Conservation (phyloP, 2,329 filamentous ascomycete genomes). For the Cladosporium cucumerinum region DNA sequence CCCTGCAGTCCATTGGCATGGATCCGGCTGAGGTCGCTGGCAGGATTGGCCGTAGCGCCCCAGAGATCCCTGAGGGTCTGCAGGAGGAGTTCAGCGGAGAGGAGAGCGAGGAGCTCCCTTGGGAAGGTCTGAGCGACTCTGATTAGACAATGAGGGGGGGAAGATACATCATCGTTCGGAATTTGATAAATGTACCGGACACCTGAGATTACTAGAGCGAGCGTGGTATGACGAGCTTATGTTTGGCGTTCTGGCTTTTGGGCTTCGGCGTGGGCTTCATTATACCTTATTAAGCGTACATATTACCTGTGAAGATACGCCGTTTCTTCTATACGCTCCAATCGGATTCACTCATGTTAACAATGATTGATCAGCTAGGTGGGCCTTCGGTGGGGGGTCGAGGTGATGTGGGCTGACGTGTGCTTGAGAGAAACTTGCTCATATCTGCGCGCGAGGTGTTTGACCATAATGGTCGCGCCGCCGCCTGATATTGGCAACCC, state of each 20-base stretch:
- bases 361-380: background rate
- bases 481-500: background rate
- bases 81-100: conserved; percentile 26
- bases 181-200: background rate
- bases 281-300: conserved; percentile 8
- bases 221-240: background rate
- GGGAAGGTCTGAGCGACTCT: conserved; percentile 34
- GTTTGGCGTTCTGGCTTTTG: conserved; percentile 1
- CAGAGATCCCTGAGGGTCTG: conserved; percentile 21
- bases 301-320: conserved; percentile 9
- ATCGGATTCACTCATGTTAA: background rate
- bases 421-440: conserved; percentile 11
- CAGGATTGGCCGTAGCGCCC: conserved; percentile 23
- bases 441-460: conserved; percentile 12
- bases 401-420: background rate
- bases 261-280: background rate
- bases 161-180: background rate
- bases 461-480: conserved; percentile 12
- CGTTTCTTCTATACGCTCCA: background rate
- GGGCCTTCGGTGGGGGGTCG: background rate
- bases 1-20: conserved; percentile 41
- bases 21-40: conserved; percentile 37
- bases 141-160: conserved; percentile 18
- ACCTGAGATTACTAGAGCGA: background rate
- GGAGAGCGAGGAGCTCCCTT: conserved; percentile 31